Base-by-base conservation (phyloP, 2,329 filamentous ascomycete genomes). In the Fusarium scirpi region DNA sequence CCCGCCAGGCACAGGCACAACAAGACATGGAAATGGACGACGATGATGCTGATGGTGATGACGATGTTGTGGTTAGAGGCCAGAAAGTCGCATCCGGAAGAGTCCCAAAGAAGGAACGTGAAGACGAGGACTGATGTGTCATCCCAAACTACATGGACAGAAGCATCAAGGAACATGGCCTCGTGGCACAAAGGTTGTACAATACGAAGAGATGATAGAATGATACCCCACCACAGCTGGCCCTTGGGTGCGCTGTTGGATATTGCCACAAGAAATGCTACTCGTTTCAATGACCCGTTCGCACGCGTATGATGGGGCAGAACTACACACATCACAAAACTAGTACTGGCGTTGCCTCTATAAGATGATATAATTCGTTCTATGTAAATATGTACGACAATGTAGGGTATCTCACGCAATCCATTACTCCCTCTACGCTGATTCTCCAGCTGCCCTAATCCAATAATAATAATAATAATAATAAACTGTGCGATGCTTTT, bases 1-100 rank as follows among this genome's bases (percentile, higher is more conserved):
- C 85, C 10, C 81, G 83, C 62, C 81, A 84, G 51, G 80, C 81
- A 4, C 81, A 82, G 58, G 78, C 79, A 63, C 78, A 80, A 20
- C 79, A 82, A n/a, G 79, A 81, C n/a, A 80, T 85, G 41, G 76
- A 78, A 9, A 72, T 77, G 38, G 76, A 79, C 7, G 74, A 77
- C 3, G 76, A 78, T 1, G 69, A 74, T 0, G 71, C 70, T 3
- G 67, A 73, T 2, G 69, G 53, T n/a, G 70, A 76, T 13, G 71
- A 74, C 30, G 74, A 78, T 3, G 54, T 78, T 22, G 61, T 60
- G 54, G 58, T 78, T 47, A 74, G 68, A 59, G 64, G 72, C 43
- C 70, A 77, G 12, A 69, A 75, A 22, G 67, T 51, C 24, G 59
- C 67, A 11, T 72, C 67, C 8, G 70, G 70, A 20, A 67, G 72